Conservation (phyloP, 805 yeast species). For the Jamesozyma hellenica region DNA sequence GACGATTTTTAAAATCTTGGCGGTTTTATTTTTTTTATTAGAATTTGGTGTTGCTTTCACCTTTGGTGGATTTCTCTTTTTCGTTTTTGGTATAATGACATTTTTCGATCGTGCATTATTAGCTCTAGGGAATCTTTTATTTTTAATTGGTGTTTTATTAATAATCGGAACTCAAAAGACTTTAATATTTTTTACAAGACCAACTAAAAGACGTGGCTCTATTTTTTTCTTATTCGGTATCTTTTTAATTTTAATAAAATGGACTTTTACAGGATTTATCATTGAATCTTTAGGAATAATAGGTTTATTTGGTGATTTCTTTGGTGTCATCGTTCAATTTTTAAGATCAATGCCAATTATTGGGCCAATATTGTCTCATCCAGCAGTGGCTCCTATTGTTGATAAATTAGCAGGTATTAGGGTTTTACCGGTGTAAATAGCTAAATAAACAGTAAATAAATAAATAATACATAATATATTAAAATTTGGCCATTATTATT, state of each 20-base stretch:
- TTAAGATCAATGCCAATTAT: constrained; percentile 78
- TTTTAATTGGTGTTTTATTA: constrained; percentile 70
- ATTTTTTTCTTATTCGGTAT: constrained; percentile 71
- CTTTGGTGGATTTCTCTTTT: constrained; percentile 67
- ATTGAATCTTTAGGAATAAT: constrained; percentile 84
- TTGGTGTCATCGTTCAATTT: constrained; percentile 79
- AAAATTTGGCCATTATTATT: too few species aligned
- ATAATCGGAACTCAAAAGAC: constrained; percentile 87
- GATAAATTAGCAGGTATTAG: constrained; percentile 59
- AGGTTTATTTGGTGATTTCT: constrained; percentile 86
- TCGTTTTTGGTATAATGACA: constrained; percentile 71
- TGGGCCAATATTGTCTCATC: constrained; percentile 77
- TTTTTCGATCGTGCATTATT: constrained; percentile 82
- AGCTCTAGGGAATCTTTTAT: constrained; percentile 78
- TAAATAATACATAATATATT: not conserved
- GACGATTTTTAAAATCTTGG: too few species aligned
- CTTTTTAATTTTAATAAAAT: constrained; percentile 57
- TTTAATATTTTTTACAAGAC: constrained; percentile 71
- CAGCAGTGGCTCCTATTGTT: constrained; percentile 65
- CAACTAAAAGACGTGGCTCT: constrained; percentile 78
- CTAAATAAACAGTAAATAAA: too few species aligned
- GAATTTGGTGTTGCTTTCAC: constrained; percentile 92
- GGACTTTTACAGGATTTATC: constrained; percentile 76
- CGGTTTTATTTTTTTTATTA: too few species aligned
- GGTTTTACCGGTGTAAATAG: constrained; percentile 51